Evolutionary conservation across 257 asterid genomes (phyloP).

Genomic region (Salvia miltiorrhiza): DNA sequence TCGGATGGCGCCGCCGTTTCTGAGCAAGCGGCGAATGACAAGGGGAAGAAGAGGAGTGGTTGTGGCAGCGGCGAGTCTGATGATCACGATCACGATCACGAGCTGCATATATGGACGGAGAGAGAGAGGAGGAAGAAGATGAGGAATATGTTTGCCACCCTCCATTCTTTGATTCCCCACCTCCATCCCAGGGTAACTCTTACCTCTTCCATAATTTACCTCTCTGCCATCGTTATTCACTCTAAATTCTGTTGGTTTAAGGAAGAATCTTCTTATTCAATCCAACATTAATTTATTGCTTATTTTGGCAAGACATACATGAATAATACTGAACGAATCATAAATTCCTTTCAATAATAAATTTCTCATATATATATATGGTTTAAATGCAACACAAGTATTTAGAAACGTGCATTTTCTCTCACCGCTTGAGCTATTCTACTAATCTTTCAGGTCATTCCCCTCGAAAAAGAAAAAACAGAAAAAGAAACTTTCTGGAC

Average conservation of each 20-base stretch:
- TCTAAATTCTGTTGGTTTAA: neutral
- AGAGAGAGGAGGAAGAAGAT: constrained; percentile 85
- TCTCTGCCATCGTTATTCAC: too few relatives aligned
- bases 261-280: constrained; percentile 21
- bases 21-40: neutral
- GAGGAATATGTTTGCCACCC: constrained; percentile 58
- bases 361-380: neutral
- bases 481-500: too few relatives aligned
- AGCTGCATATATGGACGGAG: constrained; percentile 62
- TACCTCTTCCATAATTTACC: neutral
- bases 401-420: neutral
- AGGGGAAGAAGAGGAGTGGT: constrained; percentile 25
- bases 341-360: constrained; percentile 4
- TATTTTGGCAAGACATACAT: constrained; percentile 8
- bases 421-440: neutral
- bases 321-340: neutral
- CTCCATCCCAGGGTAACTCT: constrained; percentile 59
- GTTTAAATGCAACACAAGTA: neutral
- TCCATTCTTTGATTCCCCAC: constrained; percentile 73
- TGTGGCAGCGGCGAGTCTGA: constrained; percentile 27
- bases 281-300: neutral
- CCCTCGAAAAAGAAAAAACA: too few relatives aligned
- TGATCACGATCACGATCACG: constrained; percentile 53
- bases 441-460: too few relatives aligned
- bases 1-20: neutral